Base-by-base conservation (phyloP, 805 yeast species). In the Kluyveromyces siamensis region DNA sequence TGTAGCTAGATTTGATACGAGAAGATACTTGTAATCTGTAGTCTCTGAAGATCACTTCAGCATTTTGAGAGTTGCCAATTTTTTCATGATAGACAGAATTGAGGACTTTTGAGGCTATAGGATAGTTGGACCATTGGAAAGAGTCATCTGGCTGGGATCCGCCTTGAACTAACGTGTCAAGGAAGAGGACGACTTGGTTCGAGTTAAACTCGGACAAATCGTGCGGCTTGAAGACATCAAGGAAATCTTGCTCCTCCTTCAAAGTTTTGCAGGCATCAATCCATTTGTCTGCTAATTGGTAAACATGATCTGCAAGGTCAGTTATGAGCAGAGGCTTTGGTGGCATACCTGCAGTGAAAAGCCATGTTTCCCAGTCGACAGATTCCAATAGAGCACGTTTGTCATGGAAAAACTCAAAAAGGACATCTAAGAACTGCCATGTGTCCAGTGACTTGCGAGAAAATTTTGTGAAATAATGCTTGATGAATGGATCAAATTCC, bases 311-410 rank as follows among this genome's bases (percentile, higher is more conserved):
- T 8, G 84, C 95, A 58, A 89, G 71, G 2, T 81, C 71, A 2
- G 95, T 86, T 62, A 87, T 87, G 61, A 89, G 88, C 36, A 77
- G 61, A 14, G 95, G 96, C 62, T 80, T 84, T 53, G 95, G 95
- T 40, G 97, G 96, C 74, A 89, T 76, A 2, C 96, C 96, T 6
- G 93, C 84, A 40, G 75, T 72, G 66, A 74, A 84, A 48, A 87
- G 70, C 96, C 96, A 89, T 27, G 79, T 66, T 47, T 87, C 74
- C 96, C 96, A 89, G 65, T 89, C 96, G 46, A 90, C 76, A 8
- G 75, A 55, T 57, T 85, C 84, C 57, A 87, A 72, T n/a, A 73
- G 55, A 1, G 66, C 74, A 48, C 72, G 71, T 50, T 79, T 70
- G n/a, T 68, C 66, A 33, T 65, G 53, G 61, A 73, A 82, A 60